Percentiles rank a stretch among this genome's conserved stretches.
phyloP scores from a whole-genome alignment of 768 basidiomycete species.

The Tylopilus rubrobrunneus region DNA sequence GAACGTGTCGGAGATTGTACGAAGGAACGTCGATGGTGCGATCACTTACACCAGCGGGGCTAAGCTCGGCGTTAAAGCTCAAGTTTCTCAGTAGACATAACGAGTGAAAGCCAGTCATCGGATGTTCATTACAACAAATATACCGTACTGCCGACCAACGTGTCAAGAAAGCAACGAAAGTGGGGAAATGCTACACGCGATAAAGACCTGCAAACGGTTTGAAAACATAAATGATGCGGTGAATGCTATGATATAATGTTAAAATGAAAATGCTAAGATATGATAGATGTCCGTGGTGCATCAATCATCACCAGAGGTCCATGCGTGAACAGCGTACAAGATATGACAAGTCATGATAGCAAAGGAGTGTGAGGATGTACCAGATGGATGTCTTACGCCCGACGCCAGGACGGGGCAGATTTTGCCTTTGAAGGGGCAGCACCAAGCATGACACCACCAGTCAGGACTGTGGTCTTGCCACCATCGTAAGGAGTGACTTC shows the following conservation, averaged over 20 bases:
- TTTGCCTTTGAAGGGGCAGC: constrained; percentile 36
- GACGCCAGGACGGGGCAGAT: constrained; percentile 53
- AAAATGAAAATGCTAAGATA: constrained; percentile 33
- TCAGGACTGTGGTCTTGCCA: constrained; percentile 84
- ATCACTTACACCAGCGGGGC: background rate
- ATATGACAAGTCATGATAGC: constrained; percentile 18
- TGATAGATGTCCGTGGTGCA: constrained; percentile 23
- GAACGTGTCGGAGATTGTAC: constrained; percentile 4
- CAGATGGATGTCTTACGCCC: constrained; percentile 36
- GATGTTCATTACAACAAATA: constrained; percentile 29
- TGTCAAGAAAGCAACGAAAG: constrained; percentile 25
- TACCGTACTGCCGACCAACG: constrained; percentile 20
- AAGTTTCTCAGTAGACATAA: background rate
- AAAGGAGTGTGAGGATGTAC: constrained; percentile 22
- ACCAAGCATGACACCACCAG: constrained; percentile 86
- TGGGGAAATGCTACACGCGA: constrained; percentile 30
- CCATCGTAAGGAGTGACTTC: constrained; percentile 85
- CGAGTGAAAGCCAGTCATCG: background rate
- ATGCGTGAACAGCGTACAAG: constrained; percentile 23
- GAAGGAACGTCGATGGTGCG: background rate
- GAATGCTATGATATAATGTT: constrained; percentile 32
- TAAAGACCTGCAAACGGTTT: constrained; percentile 17
- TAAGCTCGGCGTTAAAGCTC: background rate
- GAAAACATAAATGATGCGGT: constrained; percentile 21
- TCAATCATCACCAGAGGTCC: constrained; percentile 27